Evolutionary conservation across 164 flowering plant genomes (phyloP).

Genomic region (Umbilicus rupestris): DNA sequence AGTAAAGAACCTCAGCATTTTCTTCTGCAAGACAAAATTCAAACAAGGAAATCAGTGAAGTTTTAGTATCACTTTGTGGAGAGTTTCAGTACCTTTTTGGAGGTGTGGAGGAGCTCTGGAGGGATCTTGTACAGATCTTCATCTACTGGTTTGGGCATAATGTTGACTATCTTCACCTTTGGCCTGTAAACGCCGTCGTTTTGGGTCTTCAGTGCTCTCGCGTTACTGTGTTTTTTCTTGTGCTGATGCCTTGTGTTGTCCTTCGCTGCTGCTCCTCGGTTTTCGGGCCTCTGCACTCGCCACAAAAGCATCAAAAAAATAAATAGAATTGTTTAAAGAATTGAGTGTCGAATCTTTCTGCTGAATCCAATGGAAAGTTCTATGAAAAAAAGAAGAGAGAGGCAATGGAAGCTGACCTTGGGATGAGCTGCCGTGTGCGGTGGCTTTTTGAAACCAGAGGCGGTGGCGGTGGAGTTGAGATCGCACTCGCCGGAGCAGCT

Average conservation of each 20-base stretch:
- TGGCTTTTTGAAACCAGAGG: conserved; percentile 4
- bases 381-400: no score
- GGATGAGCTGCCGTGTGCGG: neutral
- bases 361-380: no score
- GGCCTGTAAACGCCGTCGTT: neutral
- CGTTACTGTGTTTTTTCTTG: conserved; percentile 9
- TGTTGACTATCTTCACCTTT: conserved; percentile 5
- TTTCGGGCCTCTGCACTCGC: conserved; percentile 9
- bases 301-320: neutral
- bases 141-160: conserved; percentile 12
- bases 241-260: conserved; percentile 9
- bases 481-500: conserved; percentile 32
- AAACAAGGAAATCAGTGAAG: neutral
- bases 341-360: no score
- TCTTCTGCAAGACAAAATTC: conserved; percentile 29
- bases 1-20: conserved; percentile 31
- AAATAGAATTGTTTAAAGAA: no score
- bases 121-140: conserved; percentile 11
- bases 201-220: no score
- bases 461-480: conserved; percentile 9
- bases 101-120: conserved; percentile 10
- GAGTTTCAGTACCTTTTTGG: conserved; percentile 13
- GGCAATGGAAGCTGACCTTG: neutral
- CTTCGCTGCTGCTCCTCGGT: neutral
- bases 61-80: neutral